Evolutionary conservation across 495 filamentous ascomycete species (phyloP).

Genomic region (Ascobolus immersus): DNA sequence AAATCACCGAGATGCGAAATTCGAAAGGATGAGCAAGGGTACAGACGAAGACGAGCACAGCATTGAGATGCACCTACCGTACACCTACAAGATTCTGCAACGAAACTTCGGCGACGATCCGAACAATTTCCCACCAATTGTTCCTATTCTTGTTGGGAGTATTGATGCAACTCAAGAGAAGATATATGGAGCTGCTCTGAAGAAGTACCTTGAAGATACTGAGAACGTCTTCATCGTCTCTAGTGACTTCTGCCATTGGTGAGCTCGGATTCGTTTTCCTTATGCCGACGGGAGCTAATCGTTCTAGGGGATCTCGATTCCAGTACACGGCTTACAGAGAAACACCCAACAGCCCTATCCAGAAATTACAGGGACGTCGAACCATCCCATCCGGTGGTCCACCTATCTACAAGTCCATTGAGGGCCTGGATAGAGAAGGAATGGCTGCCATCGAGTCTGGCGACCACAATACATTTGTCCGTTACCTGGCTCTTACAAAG

Average conservation of each 20-base stretch:
- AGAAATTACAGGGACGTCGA: conserved; percentile 8
- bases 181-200: conserved; percentile 41
- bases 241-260: conserved; percentile 94
- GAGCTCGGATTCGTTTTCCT: not conserved
- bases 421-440: conserved; percentile 47
- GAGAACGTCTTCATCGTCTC: conserved; percentile 62
- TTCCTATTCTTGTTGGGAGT: conserved; percentile 75
- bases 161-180: conserved; percentile 40
- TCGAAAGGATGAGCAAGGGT: conserved; percentile 43
- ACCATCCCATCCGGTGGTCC: conserved; percentile 18
- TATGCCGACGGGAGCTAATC: conserved; percentile 1
- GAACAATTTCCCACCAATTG: conserved; percentile 38
- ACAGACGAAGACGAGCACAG: conserved; percentile 79
- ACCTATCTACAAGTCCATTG: conserved; percentile 66
- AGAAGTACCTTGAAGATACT: conserved; percentile 52
- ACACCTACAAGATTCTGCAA: conserved; percentile 61
- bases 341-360: conserved; percentile 26
- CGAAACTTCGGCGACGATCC: conserved; percentile 23
- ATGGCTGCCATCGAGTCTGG: conserved; percentile 67
- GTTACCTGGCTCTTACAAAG: conserved; percentile 39
- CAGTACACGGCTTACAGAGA: conserved; percentile 69
- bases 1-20: conserved; percentile 39
- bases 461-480: conserved; percentile 38
- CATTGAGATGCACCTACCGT: conserved; percentile 89
- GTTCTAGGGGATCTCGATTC: conserved; percentile 39